Base-by-base conservation (phyloP, 2,329 filamentous ascomycete species). In the Penicillium sp. region DNA sequence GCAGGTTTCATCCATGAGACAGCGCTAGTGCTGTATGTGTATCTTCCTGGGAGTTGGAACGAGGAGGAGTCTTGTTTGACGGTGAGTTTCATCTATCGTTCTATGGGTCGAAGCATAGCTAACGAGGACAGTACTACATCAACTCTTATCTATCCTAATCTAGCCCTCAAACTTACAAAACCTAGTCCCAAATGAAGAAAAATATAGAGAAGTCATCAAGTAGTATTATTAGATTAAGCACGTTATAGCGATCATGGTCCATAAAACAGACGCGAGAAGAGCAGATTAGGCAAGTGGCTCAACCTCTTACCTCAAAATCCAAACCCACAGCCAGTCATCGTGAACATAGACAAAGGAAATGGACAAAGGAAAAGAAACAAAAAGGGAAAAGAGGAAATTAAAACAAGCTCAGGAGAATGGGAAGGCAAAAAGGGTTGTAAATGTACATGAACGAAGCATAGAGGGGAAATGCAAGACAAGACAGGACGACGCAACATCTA, bases 41-140 rank as follows among this genome's bases (percentile, higher is more conserved):
- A 81, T 70, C 65, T 82, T 31, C 79, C 78, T 0, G 76, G 75
- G 15, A 77, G 74, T 38, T 75, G 70, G 66, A 73, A 75, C 56
- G 77, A 75, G 19, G 78, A 81, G 50, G 78, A 81, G 56, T 80
- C 80, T 2, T 82, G 79, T 68, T 67, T 82, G 56, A 82, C 80
- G 29, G 79, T 82, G 64, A 72, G 79, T 71, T 49, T 38, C 5
- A 26, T 29, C 38, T 19, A 30, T 41, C 46, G 21, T 19, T 11
- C 5, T 26, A 26, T 26, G 26, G 26, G 3, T 26, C 26, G 26
- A 6, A 21, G 17, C 21, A 44, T 11, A 26, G 29, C 48, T 58
- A 26, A 58, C 56, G 38, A 7, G 3, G 11, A 50, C 58, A 81
- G 77, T 81, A 81, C 66, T 81, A 81, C 64, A 79, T 81, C 66